phyloP scores from a whole-genome alignment of 2,329 filamentous ascomycete species.

The Phaeophleospora eucalypticola region DNA sequence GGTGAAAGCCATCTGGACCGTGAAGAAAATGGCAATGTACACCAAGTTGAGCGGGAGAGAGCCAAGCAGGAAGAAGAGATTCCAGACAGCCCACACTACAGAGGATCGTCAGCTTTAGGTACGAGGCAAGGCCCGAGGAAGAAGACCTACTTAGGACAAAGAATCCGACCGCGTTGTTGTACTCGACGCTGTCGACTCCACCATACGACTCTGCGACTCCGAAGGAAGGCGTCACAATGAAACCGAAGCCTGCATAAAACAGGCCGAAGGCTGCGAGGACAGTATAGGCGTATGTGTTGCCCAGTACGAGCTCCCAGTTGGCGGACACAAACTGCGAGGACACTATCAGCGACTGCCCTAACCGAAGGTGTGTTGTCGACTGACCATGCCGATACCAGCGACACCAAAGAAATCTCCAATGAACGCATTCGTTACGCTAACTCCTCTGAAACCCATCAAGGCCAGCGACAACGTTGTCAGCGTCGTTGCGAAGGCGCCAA shows the following conservation, averaged over 20 bases:
- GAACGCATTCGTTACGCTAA: constrained; percentile 50
- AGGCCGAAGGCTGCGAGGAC: constrained; percentile 54
- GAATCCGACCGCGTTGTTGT: constrained; percentile 50
- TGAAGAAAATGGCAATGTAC: constrained; percentile 47
- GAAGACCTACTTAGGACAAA: constrained; percentile 42
- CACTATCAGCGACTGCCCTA: too few relatives aligned
- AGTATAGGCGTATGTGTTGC: constrained; percentile 52
- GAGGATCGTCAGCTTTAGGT: constrained; percentile 4
- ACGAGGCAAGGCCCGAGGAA: background rate
- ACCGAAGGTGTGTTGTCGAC: background rate
- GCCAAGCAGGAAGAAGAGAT: constrained; percentile 45
- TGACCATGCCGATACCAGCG: constrained; percentile 48
- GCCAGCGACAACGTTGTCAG: constrained; percentile 51
- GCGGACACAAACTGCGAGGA: constrained; percentile 41
- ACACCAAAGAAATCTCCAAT: constrained; percentile 55
- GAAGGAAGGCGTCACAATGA: constrained; percentile 46
- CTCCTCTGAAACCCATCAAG: constrained; percentile 54
- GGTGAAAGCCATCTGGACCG: constrained; percentile 45
- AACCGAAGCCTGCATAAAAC: constrained; percentile 50
- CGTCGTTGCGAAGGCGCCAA: constrained; percentile 54
- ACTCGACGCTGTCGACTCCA: constrained; percentile 36
- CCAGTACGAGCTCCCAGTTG: constrained; percentile 53
- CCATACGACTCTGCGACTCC: constrained; percentile 46
- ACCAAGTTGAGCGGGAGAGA: constrained; percentile 46
- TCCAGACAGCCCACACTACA: constrained; percentile 46